phyloP scores from a whole-genome alignment of 225 moss, liverwort and hornwort species.

The Climacium dendroides region DNA sequence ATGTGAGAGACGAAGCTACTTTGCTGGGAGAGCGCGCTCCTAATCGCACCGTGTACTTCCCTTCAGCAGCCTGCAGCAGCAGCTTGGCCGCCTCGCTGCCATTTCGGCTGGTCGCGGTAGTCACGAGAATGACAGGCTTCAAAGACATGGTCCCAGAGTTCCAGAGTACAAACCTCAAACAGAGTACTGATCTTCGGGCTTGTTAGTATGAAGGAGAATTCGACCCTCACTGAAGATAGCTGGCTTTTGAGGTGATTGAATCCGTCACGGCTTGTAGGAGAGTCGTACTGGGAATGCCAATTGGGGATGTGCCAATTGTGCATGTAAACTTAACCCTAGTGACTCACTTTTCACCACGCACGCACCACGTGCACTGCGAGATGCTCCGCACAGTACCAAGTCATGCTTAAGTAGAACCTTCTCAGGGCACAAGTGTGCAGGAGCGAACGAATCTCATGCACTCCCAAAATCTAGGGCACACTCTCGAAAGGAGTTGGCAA shows the following conservation, averaged over 20 bases:
- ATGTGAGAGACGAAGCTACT: neutral
- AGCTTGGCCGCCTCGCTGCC: neutral
- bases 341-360: too few species aligned
- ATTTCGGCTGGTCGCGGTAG: neutral
- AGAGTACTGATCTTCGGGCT: neutral
- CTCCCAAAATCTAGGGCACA: too few species aligned
- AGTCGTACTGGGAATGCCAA: too few species aligned
- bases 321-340: too few species aligned
- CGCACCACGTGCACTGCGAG: too few species aligned
- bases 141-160: neutral
- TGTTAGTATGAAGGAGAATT: neutral
- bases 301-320: too few species aligned
- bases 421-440: too few species aligned
- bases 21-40: slow-evolving; percentile 1
- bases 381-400: too few species aligned
- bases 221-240: neutral
- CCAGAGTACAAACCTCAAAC: neutral
- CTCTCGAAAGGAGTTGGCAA: too few species aligned
- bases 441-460: too few species aligned
- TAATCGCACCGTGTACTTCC: neutral
- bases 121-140: neutral
- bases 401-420: too few species aligned
- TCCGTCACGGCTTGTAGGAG: too few species aligned
- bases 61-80: neutral
- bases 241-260: neutral